phyloP scores from a whole-genome alignment of 2,329 filamentous ascomycete genomes.

The Aspergillus pseudoviridinutans region DNA sequence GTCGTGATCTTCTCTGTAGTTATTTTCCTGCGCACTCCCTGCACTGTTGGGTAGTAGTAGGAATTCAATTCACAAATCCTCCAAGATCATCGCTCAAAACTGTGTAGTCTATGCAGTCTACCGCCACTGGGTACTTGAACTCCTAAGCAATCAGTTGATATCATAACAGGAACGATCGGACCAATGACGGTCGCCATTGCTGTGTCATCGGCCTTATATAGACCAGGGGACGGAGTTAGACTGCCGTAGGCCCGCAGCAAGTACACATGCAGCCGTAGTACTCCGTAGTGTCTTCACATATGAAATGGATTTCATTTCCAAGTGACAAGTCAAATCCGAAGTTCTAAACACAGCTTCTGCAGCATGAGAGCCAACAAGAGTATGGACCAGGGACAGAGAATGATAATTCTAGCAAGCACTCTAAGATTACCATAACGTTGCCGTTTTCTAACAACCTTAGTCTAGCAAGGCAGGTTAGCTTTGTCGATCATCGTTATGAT shows the following conservation, averaged over 20 bases:
- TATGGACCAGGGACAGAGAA: neutral
- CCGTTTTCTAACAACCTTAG: neutral
- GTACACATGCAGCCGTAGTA: too few species aligned
- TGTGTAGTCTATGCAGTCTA: slow-evolving; percentile 3
- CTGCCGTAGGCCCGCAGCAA: neutral
- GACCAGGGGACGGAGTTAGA: neutral
- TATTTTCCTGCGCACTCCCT: neutral
- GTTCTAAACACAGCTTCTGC: neutral
- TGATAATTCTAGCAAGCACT: too few species aligned
- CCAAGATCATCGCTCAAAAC: slow-evolving; percentile 8
- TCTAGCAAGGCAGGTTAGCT: neutral
- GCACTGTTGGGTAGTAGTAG: neutral
- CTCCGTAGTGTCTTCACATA: neutral
- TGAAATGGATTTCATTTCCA: neutral
- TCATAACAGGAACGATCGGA: neutral
- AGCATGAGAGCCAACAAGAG: neutral
- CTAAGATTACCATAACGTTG: neutral
- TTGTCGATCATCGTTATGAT: neutral
- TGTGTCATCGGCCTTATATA: too few species aligned
- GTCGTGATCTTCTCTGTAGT: too few species aligned
- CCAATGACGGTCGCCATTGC: neutral
- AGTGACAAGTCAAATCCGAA: neutral
- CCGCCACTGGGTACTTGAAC: neutral
- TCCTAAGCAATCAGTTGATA: neutral
- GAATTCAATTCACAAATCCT: neutral